Evolutionary conservation across 2,329 filamentous ascomycete genomes (phyloP).

Genomic region (Diaporthe sp.): DNA sequence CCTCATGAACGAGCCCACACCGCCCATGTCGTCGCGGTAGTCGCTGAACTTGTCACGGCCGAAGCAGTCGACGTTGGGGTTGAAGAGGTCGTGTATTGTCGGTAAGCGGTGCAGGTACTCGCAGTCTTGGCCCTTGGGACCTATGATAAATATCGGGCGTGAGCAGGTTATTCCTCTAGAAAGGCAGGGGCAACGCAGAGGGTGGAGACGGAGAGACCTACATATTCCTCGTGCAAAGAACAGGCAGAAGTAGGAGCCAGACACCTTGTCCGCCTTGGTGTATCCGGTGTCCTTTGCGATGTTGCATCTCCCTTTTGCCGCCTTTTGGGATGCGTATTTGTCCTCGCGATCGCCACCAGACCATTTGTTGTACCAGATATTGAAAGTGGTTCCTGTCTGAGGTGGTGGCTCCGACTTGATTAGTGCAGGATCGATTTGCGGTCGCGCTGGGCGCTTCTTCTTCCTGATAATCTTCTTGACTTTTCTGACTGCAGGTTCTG

Average conservation of each 20-base stretch:
- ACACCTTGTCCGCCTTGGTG: slow-evolving; percentile 79
- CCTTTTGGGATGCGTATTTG: slow-evolving; percentile 84
- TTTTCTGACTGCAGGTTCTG: slow-evolving; percentile 65
- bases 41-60: slow-evolving; percentile 92
- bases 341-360: slow-evolving; percentile 94
- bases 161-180: neutral
- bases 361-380: slow-evolving; percentile 99
- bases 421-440: slow-evolving; percentile 87
- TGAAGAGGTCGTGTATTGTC: slow-evolving; percentile 87
- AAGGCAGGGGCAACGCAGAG: slow-evolving; percentile 65
- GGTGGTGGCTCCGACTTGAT: slow-evolving; percentile 87
- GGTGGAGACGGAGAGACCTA: slow-evolving; percentile 62
- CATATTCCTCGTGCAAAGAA: slow-evolving; percentile 87
- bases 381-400: slow-evolving; percentile 95
- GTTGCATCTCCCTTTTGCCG: slow-evolving; percentile 88
- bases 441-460: slow-evolving; percentile 88
- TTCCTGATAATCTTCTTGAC: slow-evolving; percentile 93
- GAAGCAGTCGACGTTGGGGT: slow-evolving; percentile 95
- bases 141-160: neutral
- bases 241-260: slow-evolving; percentile 90
- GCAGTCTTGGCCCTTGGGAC: slow-evolving; percentile 91
- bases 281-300: slow-evolving; percentile 83
- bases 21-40: slow-evolving; percentile 97
- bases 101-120: slow-evolving; percentile 93
- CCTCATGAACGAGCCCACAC: slow-evolving; percentile 91